Evolutionary conservation across 73 alveolate genomes (phyloP), one percentile per base, ranked within the genome.

Genomic region (Paramecium caudatum): DNA sequence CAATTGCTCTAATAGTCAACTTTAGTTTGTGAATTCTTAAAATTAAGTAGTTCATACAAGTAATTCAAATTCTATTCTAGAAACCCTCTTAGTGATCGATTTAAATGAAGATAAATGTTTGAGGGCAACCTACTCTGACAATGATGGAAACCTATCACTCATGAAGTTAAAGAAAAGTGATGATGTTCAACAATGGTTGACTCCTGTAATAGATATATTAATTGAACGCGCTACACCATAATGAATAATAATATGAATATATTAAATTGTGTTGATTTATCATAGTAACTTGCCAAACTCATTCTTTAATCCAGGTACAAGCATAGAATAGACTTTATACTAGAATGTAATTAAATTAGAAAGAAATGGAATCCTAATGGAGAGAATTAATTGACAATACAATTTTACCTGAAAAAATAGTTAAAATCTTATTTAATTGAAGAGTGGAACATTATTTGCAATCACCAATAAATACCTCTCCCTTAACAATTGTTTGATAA

Each of bases 361-460:
- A 65, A 65, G n/a, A 65, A 43, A 36, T 65, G 83, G 83, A 65
- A 36, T 65, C 17, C 47, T 13, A 36, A 65, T 36, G 49, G 49
- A 33, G 47, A 65, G 34, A 65, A 65, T 36, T 25, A 65, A 25
- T 65, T 65, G 46, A 49, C 49, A 65, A 65, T 65, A 17, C 49
- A 65, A 65, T 65, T 65, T 36, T 65, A 33, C 39, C 9, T 65
- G 25, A 65, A 65, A 65, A 65, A 65, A 65, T 33, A 30, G 34
- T 36, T 65, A 16, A 65, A 65, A 33, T 43, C 83, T 5, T 33
- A 65, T 33, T 65, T 65, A 16, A 49, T 65, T 3, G 83, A 65
- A 13, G 83, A 65, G 34, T 65, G 83, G 83, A 65, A 65, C 5
- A 65, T 65, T 32, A 25, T 65, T n/a, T 65, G 83, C 25, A 36